A percentile compares a stretch with the other conserved stretches of the same genome.
Conservation (phyloP, 2,329 filamentous ascomycete species). For the Botrytis squamosa region DNA sequence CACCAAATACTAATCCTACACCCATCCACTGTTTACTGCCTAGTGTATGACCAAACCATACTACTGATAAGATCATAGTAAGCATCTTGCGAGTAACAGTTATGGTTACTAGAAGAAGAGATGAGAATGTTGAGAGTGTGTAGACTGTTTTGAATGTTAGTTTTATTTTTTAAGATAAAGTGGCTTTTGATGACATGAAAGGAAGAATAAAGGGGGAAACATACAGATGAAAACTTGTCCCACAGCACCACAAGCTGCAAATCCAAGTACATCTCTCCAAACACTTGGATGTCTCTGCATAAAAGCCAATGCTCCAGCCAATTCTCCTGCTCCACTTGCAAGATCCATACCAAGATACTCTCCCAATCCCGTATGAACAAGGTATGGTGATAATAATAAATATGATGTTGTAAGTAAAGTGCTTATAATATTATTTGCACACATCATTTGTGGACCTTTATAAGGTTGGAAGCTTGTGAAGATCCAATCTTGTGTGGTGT, state of each 20-base stretch:
- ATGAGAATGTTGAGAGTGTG: conserved; percentile 89
- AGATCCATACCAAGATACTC: conserved; percentile 66
- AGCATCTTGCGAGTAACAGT: conserved; percentile 99
- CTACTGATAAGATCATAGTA: conserved; percentile 94
- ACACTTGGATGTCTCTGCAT: conserved; percentile 76
- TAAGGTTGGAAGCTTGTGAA: conserved; percentile 78
- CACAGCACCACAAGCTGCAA: conserved; percentile 84
- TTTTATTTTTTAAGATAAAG: not conserved
- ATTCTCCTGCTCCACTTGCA: conserved; percentile 63
- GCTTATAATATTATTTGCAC: conserved; percentile 87
- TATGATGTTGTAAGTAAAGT: conserved; percentile 75
- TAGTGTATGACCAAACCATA: conserved; percentile 89
- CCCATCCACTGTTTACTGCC: conserved; percentile 91
- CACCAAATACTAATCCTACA: conserved; percentile 89
- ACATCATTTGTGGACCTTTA: conserved; percentile 98
- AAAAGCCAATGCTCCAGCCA: conserved; percentile 76
- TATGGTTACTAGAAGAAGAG: conserved; percentile 88
- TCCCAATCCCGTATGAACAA: conserved; percentile 66
- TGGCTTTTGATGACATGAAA: not conserved
- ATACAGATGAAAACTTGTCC: conserved; percentile 94
- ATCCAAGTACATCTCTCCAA: conserved; percentile 84
- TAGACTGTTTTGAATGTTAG: conserved; percentile 54
- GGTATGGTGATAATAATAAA: conserved; percentile 73
- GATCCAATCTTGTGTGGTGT: conserved; percentile 94
- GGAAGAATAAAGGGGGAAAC: conserved; percentile 36